A percentile compares a stretch with the other conserved stretches of the same genome.
phyloP scores from a whole-genome alignment of 352 stramenopile genomes.

The Detonula confervacea region DNA sequence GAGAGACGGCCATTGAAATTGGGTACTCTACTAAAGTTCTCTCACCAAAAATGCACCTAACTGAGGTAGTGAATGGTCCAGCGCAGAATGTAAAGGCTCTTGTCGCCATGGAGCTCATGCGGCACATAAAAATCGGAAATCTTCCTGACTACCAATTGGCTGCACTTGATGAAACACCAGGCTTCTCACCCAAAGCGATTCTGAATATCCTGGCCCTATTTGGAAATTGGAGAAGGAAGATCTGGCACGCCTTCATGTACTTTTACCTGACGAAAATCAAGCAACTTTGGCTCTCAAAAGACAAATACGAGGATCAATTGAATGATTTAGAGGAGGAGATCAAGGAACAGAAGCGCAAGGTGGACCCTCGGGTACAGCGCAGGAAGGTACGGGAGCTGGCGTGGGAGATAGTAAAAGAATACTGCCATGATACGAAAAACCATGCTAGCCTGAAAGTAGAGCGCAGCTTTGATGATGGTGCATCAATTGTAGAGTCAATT shows the following conservation, averaged over 20 bases:
- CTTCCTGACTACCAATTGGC: constrained; percentile 73
- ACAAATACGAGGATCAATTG: constrained; percentile 32
- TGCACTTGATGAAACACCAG: constrained; percentile 49
- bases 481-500: constrained; percentile 62
- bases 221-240: constrained; percentile 49
- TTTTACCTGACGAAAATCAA: constrained; percentile 57
- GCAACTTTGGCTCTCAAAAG: constrained; percentile 45
- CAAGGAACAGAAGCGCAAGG: constrained; percentile 43
- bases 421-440: constrained; percentile 38
- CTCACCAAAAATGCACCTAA: constrained; percentile 94
- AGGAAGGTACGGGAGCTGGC: constrained; percentile 72
- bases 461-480: constrained; percentile 45
- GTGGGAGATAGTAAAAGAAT: constrained; percentile 71
- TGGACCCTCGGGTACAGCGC: constrained; percentile 53
- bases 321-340: constrained; percentile 54
- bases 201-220: constrained; percentile 42
- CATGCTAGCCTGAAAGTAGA: constrained; percentile 41
- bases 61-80: constrained; percentile 72
- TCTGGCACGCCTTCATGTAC: constrained; percentile 28
- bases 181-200: constrained; percentile 51
- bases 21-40: constrained; percentile 96
- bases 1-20: constrained; percentile 99
- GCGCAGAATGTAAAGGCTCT: constrained; percentile 66
- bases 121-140: constrained; percentile 84
- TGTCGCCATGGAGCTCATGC: constrained; percentile 84